A percentile compares a stretch with the other conserved stretches of the same genome.
Conservation (phyloP, 106 monocot genomes). For the Dioscorea zingiberensis region DNA sequence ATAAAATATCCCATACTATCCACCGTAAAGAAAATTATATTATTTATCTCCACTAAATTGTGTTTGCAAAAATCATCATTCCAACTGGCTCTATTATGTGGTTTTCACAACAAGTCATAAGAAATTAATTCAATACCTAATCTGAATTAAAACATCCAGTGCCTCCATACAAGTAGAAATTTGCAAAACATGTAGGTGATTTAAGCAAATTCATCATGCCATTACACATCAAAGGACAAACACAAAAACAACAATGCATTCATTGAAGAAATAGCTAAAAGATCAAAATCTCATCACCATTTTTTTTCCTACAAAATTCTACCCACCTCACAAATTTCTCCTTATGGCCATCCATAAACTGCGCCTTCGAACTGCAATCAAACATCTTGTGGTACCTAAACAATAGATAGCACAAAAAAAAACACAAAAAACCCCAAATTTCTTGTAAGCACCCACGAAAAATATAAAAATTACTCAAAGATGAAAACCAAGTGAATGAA, state of each 20-base stretch:
- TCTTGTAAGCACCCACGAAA: no score
- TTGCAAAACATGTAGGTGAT: no score
- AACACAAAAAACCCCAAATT: not conserved
- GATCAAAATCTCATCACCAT: no score
- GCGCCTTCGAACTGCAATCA: slow-evolving; percentile 9
- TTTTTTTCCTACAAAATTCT: not conserved
- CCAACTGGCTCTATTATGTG: no score
- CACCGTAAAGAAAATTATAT: no score
- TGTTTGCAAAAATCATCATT: no score
- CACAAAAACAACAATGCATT: not conserved
- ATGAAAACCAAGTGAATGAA: no score
- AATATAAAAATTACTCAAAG: no score
- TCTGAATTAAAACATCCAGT: not conserved
- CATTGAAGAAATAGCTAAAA: not conserved
- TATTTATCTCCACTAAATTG: no score
- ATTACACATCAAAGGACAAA: not conserved
- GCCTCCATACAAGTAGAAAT: no score
- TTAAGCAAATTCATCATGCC: no score
- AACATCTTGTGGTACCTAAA: slow-evolving; percentile 9
- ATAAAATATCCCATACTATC: not conserved
- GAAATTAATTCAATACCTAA: not conserved
- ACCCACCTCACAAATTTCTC: slow-evolving; percentile 16
- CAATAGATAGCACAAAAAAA: not conserved
- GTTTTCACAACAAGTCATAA: no score
- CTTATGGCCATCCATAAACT: slow-evolving; percentile 8